Base-by-base conservation (phyloP, 2,329 filamentous ascomycete species). In the Penicillium olsonii region DNA sequence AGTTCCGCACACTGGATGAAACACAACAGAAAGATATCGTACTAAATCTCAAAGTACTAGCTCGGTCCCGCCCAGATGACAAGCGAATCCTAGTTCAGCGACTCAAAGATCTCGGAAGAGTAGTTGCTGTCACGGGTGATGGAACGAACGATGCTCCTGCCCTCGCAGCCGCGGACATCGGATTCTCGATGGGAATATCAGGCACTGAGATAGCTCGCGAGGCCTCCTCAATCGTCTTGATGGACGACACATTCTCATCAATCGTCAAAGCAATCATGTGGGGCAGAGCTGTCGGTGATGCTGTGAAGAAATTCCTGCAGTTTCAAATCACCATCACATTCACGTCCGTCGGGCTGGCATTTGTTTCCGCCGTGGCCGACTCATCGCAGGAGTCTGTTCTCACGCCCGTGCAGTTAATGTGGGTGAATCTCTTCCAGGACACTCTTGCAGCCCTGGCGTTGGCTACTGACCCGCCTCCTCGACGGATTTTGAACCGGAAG, bases 361-460 rank as follows among this genome's bases (percentile, higher is more conserved):
- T 86, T 43, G 73, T 85, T 54, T 81, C 83, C 1, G 80, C 84
- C 3, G 78, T 86, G 18, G 75, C 80, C 5, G 75, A 75, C 37
- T 65, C 73, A 8, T 71, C 80, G n/a, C 77, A 79, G 69, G 63
- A 76, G 42, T 79, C 82, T 8, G 80, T 86, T 3, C 77, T 86
- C 26, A 84, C 78, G 0, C 82, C 84, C 0, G 82, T 85, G 1
- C 83, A 86, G 59, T 76, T 86, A 19, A 76, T 86, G 20, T 86
- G 83, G 83, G 80, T 85, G 42, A 86, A 85, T 58, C 71, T 86
- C 37, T 84, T 85, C 62, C 85, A 85, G 80, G 83, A 85, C 59
- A 84, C 83, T 1, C 82, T 85, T 48, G 83, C 83, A 2, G 83
- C 83, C 2, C 75, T 85, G 3, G 82, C 82, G 0, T 74, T 85